Percentiles rank a stretch among this genome's conserved stretches.
Conservation (phyloP, 148 eudicot genomes). For the Beta vulgaris region DNA sequence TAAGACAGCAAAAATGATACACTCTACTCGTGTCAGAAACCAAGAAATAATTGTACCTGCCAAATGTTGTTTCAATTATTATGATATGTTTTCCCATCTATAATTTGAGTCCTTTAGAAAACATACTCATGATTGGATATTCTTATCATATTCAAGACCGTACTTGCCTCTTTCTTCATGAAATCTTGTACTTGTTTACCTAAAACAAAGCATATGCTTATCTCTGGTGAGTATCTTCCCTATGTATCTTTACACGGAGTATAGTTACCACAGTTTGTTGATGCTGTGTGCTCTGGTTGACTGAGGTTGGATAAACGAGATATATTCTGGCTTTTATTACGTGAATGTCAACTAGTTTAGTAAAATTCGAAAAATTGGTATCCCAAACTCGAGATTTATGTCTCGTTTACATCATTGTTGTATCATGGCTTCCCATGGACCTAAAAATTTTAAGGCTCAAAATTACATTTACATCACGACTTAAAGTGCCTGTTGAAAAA, state of each 20-base stretch:
- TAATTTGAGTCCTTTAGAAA: slow-evolving; percentile 3
- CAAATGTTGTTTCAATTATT: background rate
- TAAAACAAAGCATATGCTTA: slow-evolving; percentile 17
- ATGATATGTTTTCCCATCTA: slow-evolving; percentile 15
- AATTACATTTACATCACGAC: too few species aligned
- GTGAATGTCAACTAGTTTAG: too few species aligned
- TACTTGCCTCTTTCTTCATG: slow-evolving; percentile 13
- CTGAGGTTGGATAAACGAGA: background rate
- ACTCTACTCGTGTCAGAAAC: slow-evolving; percentile 6
- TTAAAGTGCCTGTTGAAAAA: too few species aligned
- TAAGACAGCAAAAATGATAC: background rate
- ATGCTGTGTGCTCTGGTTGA: slow-evolving; percentile 1
- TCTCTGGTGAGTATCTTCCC: slow-evolving; percentile 16
- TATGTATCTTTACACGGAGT: background rate
- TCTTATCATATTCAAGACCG: slow-evolving; percentile 20
- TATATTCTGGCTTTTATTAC: too few species aligned
- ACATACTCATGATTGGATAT: slow-evolving; percentile 24
- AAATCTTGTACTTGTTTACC: slow-evolving; percentile 9
- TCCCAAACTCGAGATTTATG: too few species aligned
- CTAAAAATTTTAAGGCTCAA: too few species aligned
- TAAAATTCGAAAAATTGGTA: too few species aligned
- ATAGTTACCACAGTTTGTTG: background rate
- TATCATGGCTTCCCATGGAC: too few species aligned
- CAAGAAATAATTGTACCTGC: background rate
- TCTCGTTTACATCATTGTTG: too few species aligned